phyloP scores from a whole-genome alignment of 177 flowering plant genomes.

The Vitis hybrid region DNA sequence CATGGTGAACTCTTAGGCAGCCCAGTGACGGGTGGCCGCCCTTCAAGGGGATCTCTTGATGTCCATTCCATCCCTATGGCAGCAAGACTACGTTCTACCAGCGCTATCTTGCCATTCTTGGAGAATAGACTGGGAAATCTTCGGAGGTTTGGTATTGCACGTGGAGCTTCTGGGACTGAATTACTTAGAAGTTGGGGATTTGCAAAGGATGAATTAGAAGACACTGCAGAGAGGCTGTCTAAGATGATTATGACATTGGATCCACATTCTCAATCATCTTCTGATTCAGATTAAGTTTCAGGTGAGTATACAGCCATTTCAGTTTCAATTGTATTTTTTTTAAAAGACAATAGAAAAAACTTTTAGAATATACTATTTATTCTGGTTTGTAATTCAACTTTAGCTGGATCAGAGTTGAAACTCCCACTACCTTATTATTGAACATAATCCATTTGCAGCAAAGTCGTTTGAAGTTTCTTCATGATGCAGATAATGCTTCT shows the following conservation, averaged over 20 bases:
- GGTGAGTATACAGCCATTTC: not conserved
- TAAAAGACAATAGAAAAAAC: no score
- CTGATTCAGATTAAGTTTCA: conserved; percentile 68
- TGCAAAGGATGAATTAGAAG: conserved; percentile 71
- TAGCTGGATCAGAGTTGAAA: no score
- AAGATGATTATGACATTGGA: conserved; percentile 56
- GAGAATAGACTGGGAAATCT: conserved; percentile 59
- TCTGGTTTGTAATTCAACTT: no score
- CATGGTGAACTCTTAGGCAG: conserved; percentile 57
- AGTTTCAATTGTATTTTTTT: not conserved
- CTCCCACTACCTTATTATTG: no score
- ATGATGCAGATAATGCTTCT: no score
- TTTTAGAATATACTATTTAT: no score
- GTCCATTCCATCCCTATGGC: conserved; percentile 85
- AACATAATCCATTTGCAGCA: no score
- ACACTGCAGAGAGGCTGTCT: conserved; percentile 66
- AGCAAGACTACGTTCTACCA: conserved; percentile 80
- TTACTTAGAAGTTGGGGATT: conserved; percentile 78
- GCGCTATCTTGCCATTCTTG: conserved; percentile 69
- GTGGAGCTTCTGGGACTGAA: conserved; percentile 61
- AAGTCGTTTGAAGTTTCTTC: no score
- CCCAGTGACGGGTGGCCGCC: conserved; percentile 33
- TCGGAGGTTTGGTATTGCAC: conserved; percentile 55
- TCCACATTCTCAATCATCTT: conserved; percentile 46
- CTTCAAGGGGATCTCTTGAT: conserved; percentile 68